Percentiles rank a stretch among this genome's conserved stretches.
Conservation (phyloP, 2,329 filamentous ascomycete species). For the Talaromyces marneffei region DNA sequence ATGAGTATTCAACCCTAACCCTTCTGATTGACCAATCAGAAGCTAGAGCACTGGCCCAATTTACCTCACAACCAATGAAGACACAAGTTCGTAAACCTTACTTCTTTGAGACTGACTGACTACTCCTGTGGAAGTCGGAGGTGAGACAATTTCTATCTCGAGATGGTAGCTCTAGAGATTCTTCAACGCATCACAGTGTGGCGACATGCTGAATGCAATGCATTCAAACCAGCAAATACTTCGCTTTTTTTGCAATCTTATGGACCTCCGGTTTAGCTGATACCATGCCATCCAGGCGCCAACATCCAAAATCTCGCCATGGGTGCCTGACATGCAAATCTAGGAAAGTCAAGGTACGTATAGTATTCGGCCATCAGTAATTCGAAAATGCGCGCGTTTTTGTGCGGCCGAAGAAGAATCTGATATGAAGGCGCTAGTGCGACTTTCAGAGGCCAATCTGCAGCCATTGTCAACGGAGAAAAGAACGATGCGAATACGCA, state of each 20-base stretch:
- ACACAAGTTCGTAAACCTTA: not conserved
- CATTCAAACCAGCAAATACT: not conserved
- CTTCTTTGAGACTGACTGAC: not conserved
- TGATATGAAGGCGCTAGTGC: not conserved
- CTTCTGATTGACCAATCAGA: not conserved
- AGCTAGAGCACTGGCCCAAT: not conserved
- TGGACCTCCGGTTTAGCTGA: not conserved
- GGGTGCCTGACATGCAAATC: constrained; percentile 11
- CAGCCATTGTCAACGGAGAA: constrained; percentile 10
- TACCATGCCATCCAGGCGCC: constrained; percentile 13
- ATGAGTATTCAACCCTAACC: not conserved
- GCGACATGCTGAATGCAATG: not conserved
- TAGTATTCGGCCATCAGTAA: not conserved
- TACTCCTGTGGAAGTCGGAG: not conserved
- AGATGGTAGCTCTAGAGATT: not conserved
- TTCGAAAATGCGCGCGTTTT: not conserved
- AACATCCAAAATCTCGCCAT: constrained; percentile 13
- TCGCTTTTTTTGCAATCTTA: not conserved
- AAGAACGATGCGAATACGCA: constrained; percentile 7
- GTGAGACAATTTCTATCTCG: not conserved
- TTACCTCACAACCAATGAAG: not conserved
- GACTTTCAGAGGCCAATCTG: constrained; percentile 13
- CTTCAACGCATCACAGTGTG: not conserved
- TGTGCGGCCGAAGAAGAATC: not conserved
- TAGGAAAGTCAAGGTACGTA: constrained; percentile 12